Base-by-base conservation (phyloP, 2,329 filamentous ascomycete genomes). In the Colletotrichum trifolii region DNA sequence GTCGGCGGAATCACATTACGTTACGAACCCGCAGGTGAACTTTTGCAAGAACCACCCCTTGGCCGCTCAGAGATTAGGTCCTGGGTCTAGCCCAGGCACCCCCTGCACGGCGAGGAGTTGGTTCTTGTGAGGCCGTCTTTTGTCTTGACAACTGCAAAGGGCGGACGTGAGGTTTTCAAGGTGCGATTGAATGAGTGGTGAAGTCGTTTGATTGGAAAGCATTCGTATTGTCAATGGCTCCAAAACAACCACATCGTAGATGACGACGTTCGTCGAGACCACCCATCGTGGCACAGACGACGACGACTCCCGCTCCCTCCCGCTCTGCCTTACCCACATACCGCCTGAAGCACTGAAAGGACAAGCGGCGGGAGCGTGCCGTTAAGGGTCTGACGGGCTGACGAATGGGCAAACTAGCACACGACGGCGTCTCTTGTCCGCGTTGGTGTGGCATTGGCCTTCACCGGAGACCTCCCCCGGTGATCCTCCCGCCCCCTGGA, bases 401-500 rank as follows among this genome's bases (percentile, higher is more conserved):
- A 25, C 25, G 25, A 1, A 25, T 25, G 25, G 25, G 25, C 25
- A 25, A 25, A 25, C 25, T 25, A 25, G 25, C 25, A 25, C 25
- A 25, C 43, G 35, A 42, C 9, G 55, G 52, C 52, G 43, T 25
- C 48, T 47, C 15, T 50, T 34, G 7, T 25, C 25, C 12, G 33
- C 33, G 17, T 34, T 39, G 35, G 17, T 40, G 62, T 48, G 42
- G 54, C 60, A 34, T 10, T 42, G 35, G 45, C 2, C 45, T 39
- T 45, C 50, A 39, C 49, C 56, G 56, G 52, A 46, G 39, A 64
- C 42, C 33, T 49, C 38, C 50, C 43, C 50, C 50, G 57, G 58
- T 35, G 52, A 65, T 65, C 57, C 17, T 61, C 62, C 62, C 62
- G 62, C 25, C 15, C 40, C 50, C 17, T 33, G 57, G 45, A 34